Evolutionary conservation across 108 stramenopile genomes (phyloP), one percentile per base, ranked within the genome.

Genomic region (Stephanodiscus triporus): DNA sequence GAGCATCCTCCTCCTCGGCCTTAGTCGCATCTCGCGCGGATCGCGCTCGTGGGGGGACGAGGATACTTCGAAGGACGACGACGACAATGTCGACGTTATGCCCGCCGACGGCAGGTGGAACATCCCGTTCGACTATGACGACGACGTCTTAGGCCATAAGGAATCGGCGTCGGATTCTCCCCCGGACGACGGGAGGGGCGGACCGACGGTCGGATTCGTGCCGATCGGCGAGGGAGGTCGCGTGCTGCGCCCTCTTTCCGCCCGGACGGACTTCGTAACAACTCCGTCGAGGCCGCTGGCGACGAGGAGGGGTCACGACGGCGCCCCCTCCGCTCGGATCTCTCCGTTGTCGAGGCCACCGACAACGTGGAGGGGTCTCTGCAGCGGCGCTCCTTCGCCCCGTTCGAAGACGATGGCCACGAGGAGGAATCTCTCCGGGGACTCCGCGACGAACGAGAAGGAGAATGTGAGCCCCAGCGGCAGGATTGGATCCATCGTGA

Each of bases 121-220:
- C 65, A 66, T 66, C 29, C 65, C 65, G 30, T 66, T 66, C 23
- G 65, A 66, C n/a, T 47, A 40, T 9, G 19, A 45, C 17, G 47
- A 24, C 24, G 38, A 45, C 17, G 65, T 23, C 20, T 19, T 8
- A 19, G 53, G 20, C 23, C 23, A 24, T 9, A 16, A 57, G 13
- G 56, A 57, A 40, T 48, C 40, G 62, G 43, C n/a, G 38, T 13
- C 37, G 16, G 23, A 38, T 17, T 64, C 63, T 9, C 20, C 6
- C 26, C 32, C 63, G 37, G 45, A 40, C 17, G 11, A 64, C 17
- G 37, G 45, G n/a, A 43, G 13, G 40, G 22, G 17, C 26, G 47
- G 14, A 51, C 40, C 48, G 65, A 10, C 34, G 34, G 47, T 50
- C 16, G 45, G 65, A 23, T 66, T 66, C 65, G 42, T 66, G 17